A percentile compares a stretch with the other conserved stretches of the same genome.
These are phyloP conservation scores for Xerophyta viscosa DNA, from an alignment of 106 monocot genomes.

Conservation along the genomic window DNA sequence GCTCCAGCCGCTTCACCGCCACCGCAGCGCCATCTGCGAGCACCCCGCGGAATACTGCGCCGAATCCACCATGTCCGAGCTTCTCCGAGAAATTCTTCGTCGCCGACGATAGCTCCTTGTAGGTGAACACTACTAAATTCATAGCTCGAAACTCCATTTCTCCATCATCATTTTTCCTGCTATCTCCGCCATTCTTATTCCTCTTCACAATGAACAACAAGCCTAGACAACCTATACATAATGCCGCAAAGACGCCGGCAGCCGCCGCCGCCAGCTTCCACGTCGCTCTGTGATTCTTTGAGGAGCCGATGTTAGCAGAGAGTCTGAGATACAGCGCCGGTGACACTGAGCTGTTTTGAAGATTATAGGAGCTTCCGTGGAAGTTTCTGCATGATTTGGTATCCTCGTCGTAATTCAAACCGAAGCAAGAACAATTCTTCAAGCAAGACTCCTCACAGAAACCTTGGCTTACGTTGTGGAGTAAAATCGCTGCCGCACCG, in stretches of 20 bases:
- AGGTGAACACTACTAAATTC: constrained; percentile 33
- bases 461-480: constrained; percentile 9
- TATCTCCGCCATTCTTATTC: background rate
- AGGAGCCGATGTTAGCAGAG: background rate
- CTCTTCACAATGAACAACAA: background rate
- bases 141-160: background rate
- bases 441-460: constrained; percentile 38
- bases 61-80: constrained; percentile 54
- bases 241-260: constrained; percentile 2
- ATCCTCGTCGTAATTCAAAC: constrained; percentile 16
- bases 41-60: constrained; percentile 42
- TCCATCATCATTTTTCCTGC: constrained; percentile 2
- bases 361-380: constrained; percentile 27
- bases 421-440: constrained; percentile 44
- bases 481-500: background rate
- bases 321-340: constrained; percentile 24
- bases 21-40: constrained; percentile 23
- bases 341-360: constrained; percentile 20
- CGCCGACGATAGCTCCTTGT: constrained; percentile 41
- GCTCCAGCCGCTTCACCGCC: constrained; percentile 58
- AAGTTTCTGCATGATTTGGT: constrained; percentile 20
- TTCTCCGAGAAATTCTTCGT: constrained; percentile 43
- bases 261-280: constrained; percentile 7
- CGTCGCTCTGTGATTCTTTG: background rate
- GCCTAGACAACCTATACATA: background rate